Evolutionary conservation across 2,329 filamentous ascomycete species (phyloP).

Genomic region (Penicillium rolfsii): DNA sequence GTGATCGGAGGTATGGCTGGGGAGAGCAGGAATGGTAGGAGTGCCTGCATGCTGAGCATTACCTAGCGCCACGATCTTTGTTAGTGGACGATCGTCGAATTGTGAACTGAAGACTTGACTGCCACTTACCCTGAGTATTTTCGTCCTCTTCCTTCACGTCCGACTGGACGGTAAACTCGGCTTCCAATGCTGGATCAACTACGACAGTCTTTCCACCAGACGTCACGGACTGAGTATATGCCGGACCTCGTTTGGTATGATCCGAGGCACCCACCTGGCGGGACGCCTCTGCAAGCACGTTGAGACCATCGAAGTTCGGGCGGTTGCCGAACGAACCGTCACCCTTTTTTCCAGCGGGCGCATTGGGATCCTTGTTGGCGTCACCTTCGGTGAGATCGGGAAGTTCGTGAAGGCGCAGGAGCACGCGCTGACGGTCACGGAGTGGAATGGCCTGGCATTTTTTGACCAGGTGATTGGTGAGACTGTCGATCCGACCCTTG

Average conservation of each 20-base stretch:
- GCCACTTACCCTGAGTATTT: slow-evolving; percentile 21
- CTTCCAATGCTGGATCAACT: slow-evolving; percentile 49
- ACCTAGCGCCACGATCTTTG: slow-evolving; percentile 23
- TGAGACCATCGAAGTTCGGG: slow-evolving; percentile 76
- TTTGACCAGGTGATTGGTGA: slow-evolving; percentile 80
- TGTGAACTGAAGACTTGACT: too few species aligned
- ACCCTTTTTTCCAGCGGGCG: slow-evolving; percentile 39
- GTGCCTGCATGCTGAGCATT: slow-evolving; percentile 37
- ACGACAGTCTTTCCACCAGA: slow-evolving; percentile 47
- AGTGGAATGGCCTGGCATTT: slow-evolving; percentile 80
- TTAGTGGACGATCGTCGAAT: slow-evolving; percentile 17
- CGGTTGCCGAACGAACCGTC: slow-evolving; percentile 52
- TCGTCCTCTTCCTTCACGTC: slow-evolving; percentile 30
- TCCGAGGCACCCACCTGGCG: slow-evolving; percentile 67
- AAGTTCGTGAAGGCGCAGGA: slow-evolving; percentile 72
- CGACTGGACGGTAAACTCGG: slow-evolving; percentile 43
- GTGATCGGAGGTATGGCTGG: slow-evolving; percentile 36
- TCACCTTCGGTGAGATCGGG: slow-evolving; percentile 55
- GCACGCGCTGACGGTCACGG: slow-evolving; percentile 73
- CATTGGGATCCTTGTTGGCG: slow-evolving; percentile 44
- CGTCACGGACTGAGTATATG: slow-evolving; percentile 45
- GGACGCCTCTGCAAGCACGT: slow-evolving; percentile 86
- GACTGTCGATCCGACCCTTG: slow-evolving; percentile 82
- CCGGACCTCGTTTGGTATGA: slow-evolving; percentile 48
- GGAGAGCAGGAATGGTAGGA: slow-evolving; percentile 38